phyloP scores from a whole-genome alignment of 208 protist genomes.

The Acanthamoeba castellanii region DNA sequence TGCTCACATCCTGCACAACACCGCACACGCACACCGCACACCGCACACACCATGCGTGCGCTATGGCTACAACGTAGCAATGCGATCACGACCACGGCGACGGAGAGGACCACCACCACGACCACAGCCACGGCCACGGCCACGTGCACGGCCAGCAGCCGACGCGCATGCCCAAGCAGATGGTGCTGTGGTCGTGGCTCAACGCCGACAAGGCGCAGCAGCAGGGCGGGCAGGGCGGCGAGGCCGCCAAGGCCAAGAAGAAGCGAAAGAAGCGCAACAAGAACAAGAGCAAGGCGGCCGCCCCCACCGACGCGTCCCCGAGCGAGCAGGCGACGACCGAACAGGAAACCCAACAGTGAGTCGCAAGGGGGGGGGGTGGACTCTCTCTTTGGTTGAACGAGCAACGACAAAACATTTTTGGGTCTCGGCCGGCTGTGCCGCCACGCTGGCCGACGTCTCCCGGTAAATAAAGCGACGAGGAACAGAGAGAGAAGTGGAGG shows the following conservation, averaged over 20 bases:
- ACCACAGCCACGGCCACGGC: conserved; percentile 3
- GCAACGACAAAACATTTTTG: too few species aligned
- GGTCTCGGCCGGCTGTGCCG: too few species aligned
- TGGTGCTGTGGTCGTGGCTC: conserved; percentile 49
- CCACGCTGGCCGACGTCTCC: too few species aligned
- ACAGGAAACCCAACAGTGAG: background rate
- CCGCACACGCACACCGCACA: too few species aligned
- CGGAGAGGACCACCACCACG: conserved; percentile 4
- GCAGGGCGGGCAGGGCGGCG: background rate
- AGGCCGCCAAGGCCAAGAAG: conserved; percentile 49
- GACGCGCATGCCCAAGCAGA: conserved; percentile 33
- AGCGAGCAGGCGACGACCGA: background rate
- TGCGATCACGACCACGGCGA: conserved; percentile 58
- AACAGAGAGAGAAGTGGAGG: background rate
- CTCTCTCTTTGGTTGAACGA: too few species aligned
- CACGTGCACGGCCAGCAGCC: conserved; percentile 37
- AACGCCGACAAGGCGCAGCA: background rate
- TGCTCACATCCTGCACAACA: background rate
- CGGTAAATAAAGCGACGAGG: background rate
- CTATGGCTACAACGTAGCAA: conserved; percentile 22
- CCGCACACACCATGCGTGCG: background rate
- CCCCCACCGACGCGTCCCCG: background rate
- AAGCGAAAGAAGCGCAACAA: conserved; percentile 63
- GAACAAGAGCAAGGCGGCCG: conserved; percentile 40
- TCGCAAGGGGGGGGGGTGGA: too few species aligned